Percentiles rank a stretch among this genome's conserved stretches.
Evolutionary conservation across 768 basidiomycete genomes (phyloP).

Genomic region (Mycena indigotica): DNA sequence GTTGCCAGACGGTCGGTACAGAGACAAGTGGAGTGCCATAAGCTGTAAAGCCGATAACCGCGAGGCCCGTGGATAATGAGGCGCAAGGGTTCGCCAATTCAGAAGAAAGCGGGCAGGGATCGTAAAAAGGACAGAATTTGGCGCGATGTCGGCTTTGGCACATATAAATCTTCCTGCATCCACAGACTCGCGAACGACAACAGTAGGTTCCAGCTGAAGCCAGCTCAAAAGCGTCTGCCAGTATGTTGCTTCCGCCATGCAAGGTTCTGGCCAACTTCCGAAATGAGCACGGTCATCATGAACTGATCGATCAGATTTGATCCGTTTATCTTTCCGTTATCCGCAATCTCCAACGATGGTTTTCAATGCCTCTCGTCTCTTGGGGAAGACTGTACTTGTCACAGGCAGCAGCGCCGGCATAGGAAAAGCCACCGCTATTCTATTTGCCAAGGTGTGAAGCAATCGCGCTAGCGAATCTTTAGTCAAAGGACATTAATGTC

Average conservation of each 20-base stretch:
- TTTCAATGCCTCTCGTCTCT: slow-evolving; percentile 78
- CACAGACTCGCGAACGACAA: slow-evolving; percentile 3
- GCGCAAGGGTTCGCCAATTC: slow-evolving; percentile 68
- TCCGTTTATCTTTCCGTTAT: too few relatives aligned
- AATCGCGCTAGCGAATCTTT: neutral
- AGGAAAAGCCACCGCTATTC: slow-evolving; percentile 84
- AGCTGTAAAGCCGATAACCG: slow-evolving; percentile 68
- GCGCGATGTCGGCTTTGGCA: slow-evolving; percentile 35
- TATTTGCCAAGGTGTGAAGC: slow-evolving; percentile 80
- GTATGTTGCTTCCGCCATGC: neutral
- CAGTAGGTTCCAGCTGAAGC: neutral
- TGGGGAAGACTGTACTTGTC: slow-evolving; percentile 83
- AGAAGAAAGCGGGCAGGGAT: slow-evolving; percentile 73
- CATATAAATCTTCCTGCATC: slow-evolving; percentile 3
- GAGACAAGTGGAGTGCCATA: slow-evolving; percentile 76
- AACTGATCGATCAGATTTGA: too few relatives aligned
- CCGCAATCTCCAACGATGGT: slow-evolving; percentile 28
- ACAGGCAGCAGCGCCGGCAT: slow-evolving; percentile 92
- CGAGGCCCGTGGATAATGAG: slow-evolving; percentile 51
- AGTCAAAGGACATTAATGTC: neutral
- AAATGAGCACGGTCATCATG: neutral
- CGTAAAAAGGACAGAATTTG: slow-evolving; percentile 61
- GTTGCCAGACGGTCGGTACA: slow-evolving; percentile 57
- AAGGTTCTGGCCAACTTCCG: neutral
- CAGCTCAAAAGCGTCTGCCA: neutral